Evolutionary conservation across 148 eudicot genomes (phyloP).

Genomic region (Talinum fruticosum): DNA sequence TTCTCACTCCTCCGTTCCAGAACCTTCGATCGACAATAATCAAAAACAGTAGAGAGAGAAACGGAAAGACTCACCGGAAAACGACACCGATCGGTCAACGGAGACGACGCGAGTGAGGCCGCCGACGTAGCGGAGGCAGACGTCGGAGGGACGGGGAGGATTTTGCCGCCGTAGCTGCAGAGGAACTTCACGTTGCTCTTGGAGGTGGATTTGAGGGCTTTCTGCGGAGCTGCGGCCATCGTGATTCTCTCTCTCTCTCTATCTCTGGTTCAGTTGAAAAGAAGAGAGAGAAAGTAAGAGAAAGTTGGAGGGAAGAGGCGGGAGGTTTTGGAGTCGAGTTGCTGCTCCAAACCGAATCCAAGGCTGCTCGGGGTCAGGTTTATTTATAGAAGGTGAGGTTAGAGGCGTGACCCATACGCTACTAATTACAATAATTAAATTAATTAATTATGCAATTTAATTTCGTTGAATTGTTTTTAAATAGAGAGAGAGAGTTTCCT

Average conservation of each 20-base stretch:
- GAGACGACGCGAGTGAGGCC: conserved; percentile 80
- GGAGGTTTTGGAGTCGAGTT: conserved; percentile 17
- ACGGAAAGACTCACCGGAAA: conserved; percentile 37
- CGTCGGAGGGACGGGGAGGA: conserved; percentile 78
- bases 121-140: conserved; percentile 68
- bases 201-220: conserved; percentile 4
- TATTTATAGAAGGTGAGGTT: conserved; percentile 19
- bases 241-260: background rate
- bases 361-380: background rate
- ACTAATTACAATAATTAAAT: background rate
- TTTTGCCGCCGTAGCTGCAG: conserved; percentile 76
- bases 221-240: conserved; percentile 10
- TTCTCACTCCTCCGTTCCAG: background rate
- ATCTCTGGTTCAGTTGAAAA: background rate
- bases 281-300: background rate
- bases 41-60: background rate
- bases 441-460: too few relatives aligned
- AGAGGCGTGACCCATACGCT: conserved; percentile 15
- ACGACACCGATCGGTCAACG: conserved; percentile 52
- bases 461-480: background rate
- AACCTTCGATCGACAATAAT: background rate
- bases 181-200: conserved; percentile 49
- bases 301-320: too few relatives aligned
- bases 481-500: background rate
- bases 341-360: conserved; percentile 27